Evolutionary conservation across 2,329 filamentous ascomycete species (phyloP), one percentile per base, ranked within the genome.

Genomic region (Mariannaea sp.): DNA sequence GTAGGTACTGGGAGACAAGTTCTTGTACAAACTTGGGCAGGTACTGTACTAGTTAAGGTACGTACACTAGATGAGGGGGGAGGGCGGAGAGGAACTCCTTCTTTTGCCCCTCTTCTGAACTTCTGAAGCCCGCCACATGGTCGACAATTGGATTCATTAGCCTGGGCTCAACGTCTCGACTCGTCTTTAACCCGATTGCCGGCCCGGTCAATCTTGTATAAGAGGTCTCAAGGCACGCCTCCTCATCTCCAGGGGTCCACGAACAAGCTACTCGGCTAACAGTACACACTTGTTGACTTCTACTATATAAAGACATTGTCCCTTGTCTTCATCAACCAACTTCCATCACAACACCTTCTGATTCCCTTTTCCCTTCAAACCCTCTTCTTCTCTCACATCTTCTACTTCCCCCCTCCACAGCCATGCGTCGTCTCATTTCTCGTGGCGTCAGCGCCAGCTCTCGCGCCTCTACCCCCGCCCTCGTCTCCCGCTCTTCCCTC

Each of bases 371-470:
- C n/a, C n/a, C n/a, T n/a, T n/a, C n/a, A n/a, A n/a, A n/a, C n/a
- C n/a, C n/a, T n/a, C n/a, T 27, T 33, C 32, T 13, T 19, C 32
- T n/a, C 33, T n/a, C 17, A 14, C 16, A 16, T 36, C 24, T 27
- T 33, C 40, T 17, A 17, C 36, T 41, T 29, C 32, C 36, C 46
- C 22, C 43, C 20, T 26, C 35, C 36, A 41, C 14, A 45, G 72
- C 57, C 53, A 80, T 80, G 78, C 77, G 76, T 70, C 77, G 77
- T 62, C 65, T 77, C 59, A 61, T 79, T 60, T 69, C 75, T 46
- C 70, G 73, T 56, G 72, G 75, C 65, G 56, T 68, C 39, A 68
- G 68, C 52, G 67, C 69, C 59, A 65, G 70, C 58, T 68, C 71
- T 62, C 67, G 68, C 49, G 16, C 24, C 9, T 66, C 65, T 49